Evolutionary conservation across 352 stramenopile species (phyloP).

Genomic region (Plasmopara muralis): DNA sequence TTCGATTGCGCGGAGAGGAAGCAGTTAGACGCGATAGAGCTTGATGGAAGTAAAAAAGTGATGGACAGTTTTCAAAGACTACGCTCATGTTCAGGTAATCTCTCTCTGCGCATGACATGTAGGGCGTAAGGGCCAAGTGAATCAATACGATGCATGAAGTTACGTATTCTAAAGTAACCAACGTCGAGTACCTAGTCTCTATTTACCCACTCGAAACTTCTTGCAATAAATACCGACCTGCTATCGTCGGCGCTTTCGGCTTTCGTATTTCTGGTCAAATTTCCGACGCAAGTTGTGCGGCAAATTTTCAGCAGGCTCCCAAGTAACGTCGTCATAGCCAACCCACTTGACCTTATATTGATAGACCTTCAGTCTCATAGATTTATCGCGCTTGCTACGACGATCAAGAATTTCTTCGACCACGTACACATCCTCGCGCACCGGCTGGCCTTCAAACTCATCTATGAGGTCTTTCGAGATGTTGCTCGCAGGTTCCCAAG

Average conservation of each 20-base stretch:
- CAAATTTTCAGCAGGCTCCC: constrained; percentile 70
- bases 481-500: constrained; percentile 71
- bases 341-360: constrained; percentile 85
- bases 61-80: too few species aligned
- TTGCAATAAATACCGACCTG: not conserved
- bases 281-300: constrained; percentile 73
- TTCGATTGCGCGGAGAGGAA: too few species aligned
- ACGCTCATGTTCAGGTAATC: too few species aligned
- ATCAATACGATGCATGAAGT: too few species aligned
- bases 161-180: too few species aligned
- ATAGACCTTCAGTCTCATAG: constrained; percentile 62
- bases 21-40: too few species aligned
- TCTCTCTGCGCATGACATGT: too few species aligned
- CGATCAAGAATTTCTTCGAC: constrained; percentile 69
- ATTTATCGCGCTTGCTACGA: constrained; percentile 53
- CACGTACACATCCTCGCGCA: constrained; percentile 73
- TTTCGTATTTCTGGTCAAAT: constrained; percentile 72
- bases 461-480: constrained; percentile 77
- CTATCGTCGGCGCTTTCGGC: constrained; percentile 24
- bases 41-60: too few species aligned
- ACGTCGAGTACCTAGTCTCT: too few species aligned
- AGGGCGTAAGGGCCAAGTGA: too few species aligned
- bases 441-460: constrained; percentile 62
- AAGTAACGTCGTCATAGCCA: constrained; percentile 74
- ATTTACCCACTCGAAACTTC: too few species aligned